These are phyloP conservation scores for Cytidiella melzeri DNA, from an alignment of 768 basidiomycete genomes.

Conservation along the genomic window DNA sequence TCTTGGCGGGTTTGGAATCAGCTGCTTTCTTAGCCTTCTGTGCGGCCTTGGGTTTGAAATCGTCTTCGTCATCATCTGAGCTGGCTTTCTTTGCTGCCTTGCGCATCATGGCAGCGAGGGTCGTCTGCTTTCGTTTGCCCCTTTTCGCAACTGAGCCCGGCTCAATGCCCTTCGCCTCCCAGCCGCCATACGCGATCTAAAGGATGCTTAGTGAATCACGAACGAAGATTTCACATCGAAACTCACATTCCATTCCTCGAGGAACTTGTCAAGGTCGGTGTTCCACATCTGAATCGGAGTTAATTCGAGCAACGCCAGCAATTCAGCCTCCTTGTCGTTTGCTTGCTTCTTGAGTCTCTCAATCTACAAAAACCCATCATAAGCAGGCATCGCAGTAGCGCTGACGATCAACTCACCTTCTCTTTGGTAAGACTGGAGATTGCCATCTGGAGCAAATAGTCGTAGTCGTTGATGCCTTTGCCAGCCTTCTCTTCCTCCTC, in stretches of 20 bases:
- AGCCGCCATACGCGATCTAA: constrained; percentile 37
- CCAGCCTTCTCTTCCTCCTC: constrained; percentile 45
- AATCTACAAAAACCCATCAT: constrained; percentile 46
- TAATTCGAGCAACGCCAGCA: constrained; percentile 69
- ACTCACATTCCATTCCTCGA: constrained; percentile 74
- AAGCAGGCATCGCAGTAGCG: neutral
- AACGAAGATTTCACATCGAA: neutral
- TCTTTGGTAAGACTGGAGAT: constrained; percentile 94
- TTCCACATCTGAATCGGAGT: constrained; percentile 87
- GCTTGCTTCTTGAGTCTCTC: constrained; percentile 78
- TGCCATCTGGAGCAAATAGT: constrained; percentile 92
- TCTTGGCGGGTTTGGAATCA: constrained; percentile 27
- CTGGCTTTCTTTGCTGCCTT: constrained; percentile 34
- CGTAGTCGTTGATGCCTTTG: constrained; percentile 61
- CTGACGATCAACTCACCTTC: constrained; percentile 44
- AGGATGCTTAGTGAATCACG: neutral
- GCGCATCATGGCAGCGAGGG: constrained; percentile 41
- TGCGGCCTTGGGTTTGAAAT: constrained; percentile 46
- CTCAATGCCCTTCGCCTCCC: constrained; percentile 35
- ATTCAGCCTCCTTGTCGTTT: constrained; percentile 74
- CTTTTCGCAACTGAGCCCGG: constrained; percentile 46
- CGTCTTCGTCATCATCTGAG: constrained; percentile 35
- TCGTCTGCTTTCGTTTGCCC: constrained; percentile 51
- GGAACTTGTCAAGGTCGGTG: constrained; percentile 77
- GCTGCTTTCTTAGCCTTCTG: constrained; percentile 27